A percentile compares a stretch with the other conserved stretches of the same genome.
Evolutionary conservation across 257 asterid species (phyloP).

Genomic region (Lycium ferocissimum): DNA sequence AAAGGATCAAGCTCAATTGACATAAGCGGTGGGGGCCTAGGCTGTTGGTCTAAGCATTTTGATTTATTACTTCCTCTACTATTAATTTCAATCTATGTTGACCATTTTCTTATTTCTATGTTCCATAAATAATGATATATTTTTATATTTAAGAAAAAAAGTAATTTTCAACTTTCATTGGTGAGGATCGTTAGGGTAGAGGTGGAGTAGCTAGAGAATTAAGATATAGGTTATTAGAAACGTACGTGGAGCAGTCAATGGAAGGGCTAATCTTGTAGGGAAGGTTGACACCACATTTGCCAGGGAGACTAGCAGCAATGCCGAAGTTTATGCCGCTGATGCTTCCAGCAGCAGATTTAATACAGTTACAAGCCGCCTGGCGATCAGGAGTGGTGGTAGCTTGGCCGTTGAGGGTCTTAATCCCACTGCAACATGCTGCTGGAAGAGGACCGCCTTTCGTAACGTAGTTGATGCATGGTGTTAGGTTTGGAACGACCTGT

Average conservation of each 20-base stretch:
- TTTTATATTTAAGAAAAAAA: no score
- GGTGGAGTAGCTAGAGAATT: no score
- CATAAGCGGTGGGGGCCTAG: no score
- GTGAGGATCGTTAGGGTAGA: no score
- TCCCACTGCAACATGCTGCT: slow-evolving; percentile 44
- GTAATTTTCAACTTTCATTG: no score
- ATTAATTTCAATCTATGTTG: no score
- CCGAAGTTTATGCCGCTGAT: slow-evolving; percentile 9
- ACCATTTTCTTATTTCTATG: no score
- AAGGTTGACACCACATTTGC: slow-evolving; percentile 47
- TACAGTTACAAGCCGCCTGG: slow-evolving; percentile 45
- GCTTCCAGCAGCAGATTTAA: slow-evolving; percentile 30
- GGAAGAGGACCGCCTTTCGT: slow-evolving; percentile 19
- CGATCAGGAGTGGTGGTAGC: slow-evolving; percentile 44
- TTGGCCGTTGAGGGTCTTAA: slow-evolving; percentile 27
- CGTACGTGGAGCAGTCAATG: slow-evolving; percentile 57
- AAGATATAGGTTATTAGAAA: background rate
- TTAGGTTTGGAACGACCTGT: slow-evolving; percentile 25
- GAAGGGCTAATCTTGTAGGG: slow-evolving; percentile 53
- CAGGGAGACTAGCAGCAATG: slow-evolving; percentile 38
- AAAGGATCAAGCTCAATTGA: no score
- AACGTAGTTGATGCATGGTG: slow-evolving; percentile 43
- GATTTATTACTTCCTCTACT: no score
- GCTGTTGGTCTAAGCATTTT: no score
- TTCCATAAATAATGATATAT: no score